phyloP scores from a whole-genome alignment of 2,329 filamentous ascomycete species.

The Zymoseptoria crescenta region DNA sequence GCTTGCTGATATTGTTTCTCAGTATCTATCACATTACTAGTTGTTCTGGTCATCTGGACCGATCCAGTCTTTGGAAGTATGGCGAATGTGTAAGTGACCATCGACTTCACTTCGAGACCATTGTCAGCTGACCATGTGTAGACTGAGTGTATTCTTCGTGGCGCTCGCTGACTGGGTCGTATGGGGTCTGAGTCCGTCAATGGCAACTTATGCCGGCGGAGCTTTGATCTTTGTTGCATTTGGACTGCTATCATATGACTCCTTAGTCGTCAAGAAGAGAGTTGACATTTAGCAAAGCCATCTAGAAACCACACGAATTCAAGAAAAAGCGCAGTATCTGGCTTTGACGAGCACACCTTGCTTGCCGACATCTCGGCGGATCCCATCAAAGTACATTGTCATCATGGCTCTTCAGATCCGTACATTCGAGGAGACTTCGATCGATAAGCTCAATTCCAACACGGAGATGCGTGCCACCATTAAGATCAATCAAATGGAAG shows the following conservation, averaged over 20 bases:
- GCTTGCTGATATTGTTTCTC: constrained; percentile 1
- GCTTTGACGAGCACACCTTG: too few species aligned
- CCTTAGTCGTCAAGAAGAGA: constrained; percentile 19
- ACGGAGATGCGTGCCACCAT: too few species aligned
- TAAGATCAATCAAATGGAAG: too few species aligned
- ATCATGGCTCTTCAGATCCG: too few species aligned
- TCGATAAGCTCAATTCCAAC: too few species aligned
- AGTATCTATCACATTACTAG: constrained; percentile 26
- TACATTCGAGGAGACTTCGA: too few species aligned
- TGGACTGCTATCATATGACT: constrained; percentile 25
- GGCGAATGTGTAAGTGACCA: constrained; percentile 23
- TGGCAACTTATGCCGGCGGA: constrained; percentile 27
- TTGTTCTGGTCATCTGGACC: constrained; percentile 29
- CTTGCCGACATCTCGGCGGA: too few species aligned
- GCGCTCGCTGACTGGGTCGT: constrained; percentile 29
- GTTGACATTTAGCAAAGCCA: background rate
- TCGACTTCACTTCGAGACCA: background rate
- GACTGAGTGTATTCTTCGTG: constrained; percentile 27
- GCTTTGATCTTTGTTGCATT: constrained; percentile 26
- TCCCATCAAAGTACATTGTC: too few species aligned
- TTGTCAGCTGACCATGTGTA: constrained; percentile 7
- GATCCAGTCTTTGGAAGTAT: constrained; percentile 29
- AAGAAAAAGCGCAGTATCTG: too few species aligned
- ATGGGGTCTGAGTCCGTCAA: constrained; percentile 23
- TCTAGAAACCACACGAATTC: background rate